Evolutionary conservation across 805 yeast genomes (phyloP).

Genomic region (Yamadazyma paraphyllophila): DNA sequence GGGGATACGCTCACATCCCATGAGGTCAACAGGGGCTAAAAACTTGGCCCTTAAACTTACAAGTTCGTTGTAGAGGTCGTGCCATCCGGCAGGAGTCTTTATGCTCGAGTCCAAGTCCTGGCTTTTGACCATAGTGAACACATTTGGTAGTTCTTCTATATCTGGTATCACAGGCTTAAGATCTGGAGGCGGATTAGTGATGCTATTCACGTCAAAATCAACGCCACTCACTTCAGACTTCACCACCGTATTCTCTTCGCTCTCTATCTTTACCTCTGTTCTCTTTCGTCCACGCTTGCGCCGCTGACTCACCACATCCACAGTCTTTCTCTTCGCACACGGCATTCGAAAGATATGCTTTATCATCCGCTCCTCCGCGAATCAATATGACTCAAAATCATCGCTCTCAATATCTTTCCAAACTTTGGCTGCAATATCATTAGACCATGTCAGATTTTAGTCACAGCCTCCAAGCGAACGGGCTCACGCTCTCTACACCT

Average conservation of each 20-base stretch:
- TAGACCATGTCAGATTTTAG: slow-evolving; percentile 2
- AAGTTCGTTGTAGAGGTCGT: slow-evolving; percentile 55
- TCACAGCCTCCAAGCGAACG: background rate
- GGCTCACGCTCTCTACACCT: background rate
- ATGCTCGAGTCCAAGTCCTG: slow-evolving; percentile 5
- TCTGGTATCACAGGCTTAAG: background rate
- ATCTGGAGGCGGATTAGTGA: no score
- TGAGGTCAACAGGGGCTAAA: slow-evolving; percentile 81
- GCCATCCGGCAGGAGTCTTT: slow-evolving; percentile 45
- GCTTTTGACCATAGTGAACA: slow-evolving; percentile 3
- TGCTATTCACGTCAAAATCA: background rate
- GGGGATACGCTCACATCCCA: slow-evolving; percentile 76
- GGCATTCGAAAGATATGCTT: background rate
- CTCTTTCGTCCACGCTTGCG: background rate
- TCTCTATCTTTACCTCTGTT: background rate
- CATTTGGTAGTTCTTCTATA: slow-evolving; percentile 8
- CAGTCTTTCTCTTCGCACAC: background rate
- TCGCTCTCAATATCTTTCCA: background rate
- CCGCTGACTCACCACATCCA: background rate
- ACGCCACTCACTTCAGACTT: background rate
- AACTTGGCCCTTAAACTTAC: slow-evolving; percentile 64
- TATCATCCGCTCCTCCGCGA: slow-evolving; percentile 6
- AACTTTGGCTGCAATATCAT: background rate
- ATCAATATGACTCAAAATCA: slow-evolving; percentile 6
- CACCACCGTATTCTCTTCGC: background rate